phyloP scores from a whole-genome alignment of 108 stramenopile species.

The Fragilariopsis cylindrus region DNA sequence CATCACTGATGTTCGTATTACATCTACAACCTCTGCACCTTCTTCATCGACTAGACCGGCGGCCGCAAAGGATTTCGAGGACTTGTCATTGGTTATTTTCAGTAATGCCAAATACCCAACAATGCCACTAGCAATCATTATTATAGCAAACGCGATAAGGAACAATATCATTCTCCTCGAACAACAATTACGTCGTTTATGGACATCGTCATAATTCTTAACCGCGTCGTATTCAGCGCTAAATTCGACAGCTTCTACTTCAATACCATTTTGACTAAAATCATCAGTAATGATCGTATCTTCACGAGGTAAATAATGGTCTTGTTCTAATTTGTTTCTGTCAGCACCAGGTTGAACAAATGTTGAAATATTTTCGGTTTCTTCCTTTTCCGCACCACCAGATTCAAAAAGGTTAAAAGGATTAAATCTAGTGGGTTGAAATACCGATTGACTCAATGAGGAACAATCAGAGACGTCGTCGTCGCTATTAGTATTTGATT shows the following conservation, averaged over 20 bases:
- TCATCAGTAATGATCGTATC: not conserved
- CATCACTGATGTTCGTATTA: not conserved
- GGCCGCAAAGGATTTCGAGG: not conserved
- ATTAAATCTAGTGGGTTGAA: too few relatives aligned
- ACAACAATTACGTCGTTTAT: not conserved
- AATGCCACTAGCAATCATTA: not conserved
- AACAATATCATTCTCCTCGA: not conserved
- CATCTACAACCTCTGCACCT: not conserved
- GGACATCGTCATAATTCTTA: not conserved
- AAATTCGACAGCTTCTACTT: constrained; percentile 10
- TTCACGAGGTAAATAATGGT: not conserved
- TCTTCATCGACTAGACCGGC: not conserved
- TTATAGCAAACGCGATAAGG: not conserved
- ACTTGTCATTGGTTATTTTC: not conserved
- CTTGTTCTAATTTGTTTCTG: too few relatives aligned
- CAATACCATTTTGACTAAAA: not conserved
- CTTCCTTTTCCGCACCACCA: not conserved
- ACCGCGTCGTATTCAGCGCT: not conserved
- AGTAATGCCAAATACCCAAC: not conserved
- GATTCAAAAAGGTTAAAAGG: not conserved
- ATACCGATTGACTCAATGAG: not conserved
- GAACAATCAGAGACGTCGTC: not conserved
- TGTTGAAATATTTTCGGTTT: too few relatives aligned
- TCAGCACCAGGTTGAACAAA: too few relatives aligned
- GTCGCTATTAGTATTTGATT: not conserved